phyloP scores from a whole-genome alignment of 805 yeast genomes.

The Saccharomycopsis sp. region DNA sequence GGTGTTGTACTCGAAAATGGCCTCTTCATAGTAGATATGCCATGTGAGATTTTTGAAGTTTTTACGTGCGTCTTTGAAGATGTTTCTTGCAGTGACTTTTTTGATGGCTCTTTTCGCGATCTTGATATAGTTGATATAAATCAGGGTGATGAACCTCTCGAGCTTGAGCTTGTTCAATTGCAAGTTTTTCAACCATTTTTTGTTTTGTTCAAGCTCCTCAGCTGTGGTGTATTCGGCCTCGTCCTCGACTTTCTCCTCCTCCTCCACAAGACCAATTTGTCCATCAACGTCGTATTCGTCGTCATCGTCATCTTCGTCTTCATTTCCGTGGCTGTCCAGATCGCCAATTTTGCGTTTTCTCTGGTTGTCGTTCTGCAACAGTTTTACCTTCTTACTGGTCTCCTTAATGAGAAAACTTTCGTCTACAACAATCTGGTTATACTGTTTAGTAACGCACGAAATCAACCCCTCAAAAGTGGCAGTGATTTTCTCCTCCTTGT shows the following conservation, averaged over 20 bases:
- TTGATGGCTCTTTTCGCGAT: slow-evolving; percentile 50
- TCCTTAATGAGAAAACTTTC: slow-evolving; percentile 21
- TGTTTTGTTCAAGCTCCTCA: slow-evolving; percentile 7
- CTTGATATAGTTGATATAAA: slow-evolving; percentile 65
- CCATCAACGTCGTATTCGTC: slow-evolving; percentile 14
- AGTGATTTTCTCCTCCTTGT: slow-evolving; percentile 43
- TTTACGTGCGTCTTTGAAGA: slow-evolving; percentile 64
- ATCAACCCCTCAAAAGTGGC: slow-evolving; percentile 46
- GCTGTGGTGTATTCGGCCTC: slow-evolving; percentile 21
- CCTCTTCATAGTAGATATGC: slow-evolving; percentile 76
- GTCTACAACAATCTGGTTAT: slow-evolving; percentile 24
- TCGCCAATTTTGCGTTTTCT: slow-evolving; percentile 16
- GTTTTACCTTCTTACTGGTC: slow-evolving; percentile 25
- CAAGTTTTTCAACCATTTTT: slow-evolving; percentile 7
- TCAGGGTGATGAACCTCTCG: slow-evolving; percentile 40
- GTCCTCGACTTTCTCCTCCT: slow-evolving; percentile 20
- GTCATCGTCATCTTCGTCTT: slow-evolving; percentile 5
- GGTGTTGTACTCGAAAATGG: slow-evolving; percentile 66
- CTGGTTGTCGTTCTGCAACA: slow-evolving; percentile 19
- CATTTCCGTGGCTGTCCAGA: slow-evolving; percentile 14
- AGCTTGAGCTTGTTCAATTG: slow-evolving; percentile 21
- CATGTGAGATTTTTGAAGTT: slow-evolving; percentile 64
- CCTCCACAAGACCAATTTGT: slow-evolving; percentile 11
- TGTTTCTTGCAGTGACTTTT: slow-evolving; percentile 33
- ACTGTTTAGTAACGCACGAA: slow-evolving; percentile 35